phyloP scores from a whole-genome alignment of 1,284 basidiomycete genomes.

The Fomes fomentarius region DNA sequence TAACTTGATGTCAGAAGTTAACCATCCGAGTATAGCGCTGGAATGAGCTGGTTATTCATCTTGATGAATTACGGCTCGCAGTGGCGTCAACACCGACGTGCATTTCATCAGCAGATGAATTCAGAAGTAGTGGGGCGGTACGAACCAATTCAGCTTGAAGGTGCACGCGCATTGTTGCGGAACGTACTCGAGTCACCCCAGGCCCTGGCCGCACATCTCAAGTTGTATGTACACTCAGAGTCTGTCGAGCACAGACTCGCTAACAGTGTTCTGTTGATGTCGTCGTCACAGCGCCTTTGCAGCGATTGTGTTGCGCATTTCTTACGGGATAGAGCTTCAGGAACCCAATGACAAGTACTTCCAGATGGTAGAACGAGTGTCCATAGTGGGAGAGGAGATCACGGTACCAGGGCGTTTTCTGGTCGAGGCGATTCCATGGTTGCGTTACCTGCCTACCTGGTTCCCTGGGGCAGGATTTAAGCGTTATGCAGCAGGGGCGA shows the following conservation, averaged over 20 bases:
- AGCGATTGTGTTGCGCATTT: conserved; percentile 8
- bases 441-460: conserved; percentile 8
- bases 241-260: neutral
- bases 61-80: conserved; percentile 8
- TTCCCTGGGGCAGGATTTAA: conserved; percentile 5
- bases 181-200: conserved; percentile 1
- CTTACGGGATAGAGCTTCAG: conserved; percentile 9
- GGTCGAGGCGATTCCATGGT: neutral
- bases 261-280: neutral
- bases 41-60: conserved; percentile 4
- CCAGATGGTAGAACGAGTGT: conserved; percentile 1
- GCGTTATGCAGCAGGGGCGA: neutral
- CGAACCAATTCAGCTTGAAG: neutral
- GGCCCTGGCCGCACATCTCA: neutral
- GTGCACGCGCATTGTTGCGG: neutral
- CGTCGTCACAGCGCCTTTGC: conserved; percentile 7
- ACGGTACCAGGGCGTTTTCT: conserved; percentile 8
- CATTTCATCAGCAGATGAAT: conserved; percentile 12
- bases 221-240: conserved; percentile 2
- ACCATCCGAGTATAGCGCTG: neutral
- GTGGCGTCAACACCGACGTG: conserved; percentile 18
- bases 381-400: neutral
- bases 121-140: neutral
- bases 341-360: conserved; percentile 2
- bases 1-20: neutral